Conservation (phyloP, 176 grass and related monocot species). For the bread wheat (Triticum aestivum) region IWGSC_CS_RefSeq_v2.1 NC_057813.1:259332873-259333372, state of each 20-base stretch:
- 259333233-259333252: neutral
- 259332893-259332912: constrained; percentile 74
- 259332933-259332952: constrained; percentile 77
- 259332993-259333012: constrained; percentile 71
- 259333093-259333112: neutral
- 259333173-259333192: neutral
- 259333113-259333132: neutral
- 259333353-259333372: neutral
- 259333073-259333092: neutral
- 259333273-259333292: constrained; percentile 1
- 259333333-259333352: neutral
- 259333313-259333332: constrained; percentile 23
- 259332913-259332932: constrained; percentile 70
- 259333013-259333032: constrained; percentile 69
- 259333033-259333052: constrained; percentile 15
- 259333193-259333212: neutral
- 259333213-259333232: constrained; percentile 27
- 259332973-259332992: constrained; percentile 56
- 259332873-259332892: constrained; percentile 74
- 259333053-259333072: constrained; percentile 20
- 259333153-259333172: neutral
- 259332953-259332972: constrained; percentile 66
- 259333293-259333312: neutral
- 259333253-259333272: neutral
- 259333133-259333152: neutral